Evolutionary conservation across 2,329 filamentous ascomycete species (phyloP).

Genomic region (Fusarium nematophilum): DNA sequence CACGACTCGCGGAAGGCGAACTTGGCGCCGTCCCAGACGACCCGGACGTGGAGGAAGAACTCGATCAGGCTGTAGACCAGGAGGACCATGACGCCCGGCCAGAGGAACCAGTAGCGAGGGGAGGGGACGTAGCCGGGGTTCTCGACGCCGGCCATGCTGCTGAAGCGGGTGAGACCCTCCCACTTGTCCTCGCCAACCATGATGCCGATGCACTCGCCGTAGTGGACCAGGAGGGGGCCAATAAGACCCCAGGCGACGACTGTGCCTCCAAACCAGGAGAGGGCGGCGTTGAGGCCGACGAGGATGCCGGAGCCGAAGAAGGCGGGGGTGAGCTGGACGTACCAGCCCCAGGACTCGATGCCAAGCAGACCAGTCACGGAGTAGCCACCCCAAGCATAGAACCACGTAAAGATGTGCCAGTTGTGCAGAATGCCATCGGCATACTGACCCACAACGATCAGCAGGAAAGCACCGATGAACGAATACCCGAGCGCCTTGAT

Average conservation of each 20-base stretch:
- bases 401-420: constrained; percentile 65
- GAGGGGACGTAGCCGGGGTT: constrained; percentile 47
- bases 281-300: constrained; percentile 64
- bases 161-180: constrained; percentile 46
- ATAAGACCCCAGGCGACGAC: constrained; percentile 67
- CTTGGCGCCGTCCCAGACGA: constrained; percentile 51
- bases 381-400: constrained; percentile 66
- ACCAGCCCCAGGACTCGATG: constrained; percentile 72
- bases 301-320: constrained; percentile 69
- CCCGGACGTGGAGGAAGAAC: constrained; percentile 53
- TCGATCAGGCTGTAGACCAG: constrained; percentile 55
- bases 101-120: constrained; percentile 57
- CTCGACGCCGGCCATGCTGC: constrained; percentile 45
- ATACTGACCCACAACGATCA: constrained; percentile 69
- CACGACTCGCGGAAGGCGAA: constrained; percentile 48
- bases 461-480: constrained; percentile 61
- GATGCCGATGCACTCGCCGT: constrained; percentile 63
- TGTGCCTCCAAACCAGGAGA: constrained; percentile 68
- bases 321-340: constrained; percentile 68
- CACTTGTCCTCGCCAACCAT: constrained; percentile 44
- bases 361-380: constrained; percentile 59
- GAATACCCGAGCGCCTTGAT: constrained; percentile 65
- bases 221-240: constrained; percentile 58
- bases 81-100: constrained; percentile 58
- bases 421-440: constrained; percentile 70